A percentile compares a stretch with the other conserved stretches of the same genome.
phyloP scores from a whole-genome alignment of 176 grass and related monocot genomes.

The Triticum monococcum region DNA sequence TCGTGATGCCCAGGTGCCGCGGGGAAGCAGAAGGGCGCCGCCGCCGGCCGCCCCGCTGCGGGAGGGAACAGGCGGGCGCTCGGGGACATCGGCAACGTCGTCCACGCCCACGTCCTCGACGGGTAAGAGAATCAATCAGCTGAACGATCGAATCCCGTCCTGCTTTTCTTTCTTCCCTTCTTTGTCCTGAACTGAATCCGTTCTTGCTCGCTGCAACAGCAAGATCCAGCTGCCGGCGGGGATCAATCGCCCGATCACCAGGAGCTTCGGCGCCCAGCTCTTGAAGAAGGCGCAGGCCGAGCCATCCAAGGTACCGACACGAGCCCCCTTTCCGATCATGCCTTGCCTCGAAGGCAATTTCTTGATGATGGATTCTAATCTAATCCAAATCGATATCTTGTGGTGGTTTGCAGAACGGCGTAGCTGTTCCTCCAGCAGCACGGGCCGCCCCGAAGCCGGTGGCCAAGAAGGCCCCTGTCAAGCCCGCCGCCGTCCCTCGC shows the following conservation, averaged over 20 bases:
- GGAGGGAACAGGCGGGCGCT: constrained; percentile 44
- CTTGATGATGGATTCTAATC: not conserved
- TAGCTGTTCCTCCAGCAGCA: not conserved
- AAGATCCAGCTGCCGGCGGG: constrained; percentile 37
- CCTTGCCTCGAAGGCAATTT: not conserved
- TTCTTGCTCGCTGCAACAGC: constrained; percentile 6
- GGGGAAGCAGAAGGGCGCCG: constrained; percentile 50
- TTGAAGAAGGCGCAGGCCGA: constrained; percentile 50
- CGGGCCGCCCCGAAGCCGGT: constrained; percentile 30
- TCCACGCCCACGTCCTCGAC: constrained; percentile 12
- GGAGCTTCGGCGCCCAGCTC: constrained; percentile 67
- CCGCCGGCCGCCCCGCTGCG: constrained; percentile 14
- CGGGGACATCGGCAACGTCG: constrained; percentile 72
- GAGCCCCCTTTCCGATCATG: not conserved
- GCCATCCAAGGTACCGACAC: constrained; percentile 36
- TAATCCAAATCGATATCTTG: not conserved
- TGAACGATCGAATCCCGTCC: not conserved
- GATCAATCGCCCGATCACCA: constrained; percentile 51
- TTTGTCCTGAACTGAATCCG: not conserved
- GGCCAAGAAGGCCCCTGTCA: constrained; percentile 36
- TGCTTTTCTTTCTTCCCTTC: not conserved
- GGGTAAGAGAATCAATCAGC: constrained; percentile 21
- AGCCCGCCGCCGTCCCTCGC: constrained; percentile 9
- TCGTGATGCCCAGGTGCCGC: constrained; percentile 37
- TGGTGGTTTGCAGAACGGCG: constrained; percentile 2